These are phyloP conservation scores for Candida mattraensis DNA, from an alignment of 805 yeast species.

Conservation along the genomic window DNA sequence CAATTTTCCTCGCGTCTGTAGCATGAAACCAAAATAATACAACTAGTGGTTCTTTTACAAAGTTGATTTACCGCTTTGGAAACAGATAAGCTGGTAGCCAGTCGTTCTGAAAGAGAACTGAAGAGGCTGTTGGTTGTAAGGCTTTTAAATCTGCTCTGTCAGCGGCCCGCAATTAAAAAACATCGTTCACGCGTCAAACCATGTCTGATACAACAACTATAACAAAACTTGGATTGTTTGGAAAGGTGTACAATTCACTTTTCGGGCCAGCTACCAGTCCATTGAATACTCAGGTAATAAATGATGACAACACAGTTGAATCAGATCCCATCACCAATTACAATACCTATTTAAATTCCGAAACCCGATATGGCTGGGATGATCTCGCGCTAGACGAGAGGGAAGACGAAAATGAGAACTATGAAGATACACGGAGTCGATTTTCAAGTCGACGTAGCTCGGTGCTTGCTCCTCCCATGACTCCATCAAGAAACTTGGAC, in stretches of 20 bases:
- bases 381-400: conserved; percentile 36
- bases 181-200: conserved; percentile 4
- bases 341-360: conserved; percentile 23
- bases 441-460: conserved; percentile 20
- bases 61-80: too few relatives aligned
- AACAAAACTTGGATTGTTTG: conserved; percentile 16
- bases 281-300: conserved; percentile 14
- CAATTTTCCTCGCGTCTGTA: too few relatives aligned
- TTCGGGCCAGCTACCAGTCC: conserved; percentile 21
- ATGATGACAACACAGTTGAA: conserved; percentile 3
- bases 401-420: conserved; percentile 31
- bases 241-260: conserved; percentile 21
- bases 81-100: too few relatives aligned
- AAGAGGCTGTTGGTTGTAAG: too few relatives aligned
- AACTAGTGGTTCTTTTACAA: too few relatives aligned
- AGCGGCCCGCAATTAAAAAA: background rate
- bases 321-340: conserved; percentile 16
- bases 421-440: conserved; percentile 21
- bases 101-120: too few relatives aligned
- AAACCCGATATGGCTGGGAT: conserved; percentile 16
- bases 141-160: too few relatives aligned
- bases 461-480: conserved; percentile 21
- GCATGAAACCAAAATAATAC: too few relatives aligned
- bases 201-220: conserved; percentile 12
- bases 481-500: conserved; percentile 15